Conservation (phyloP, 441 rosid species). For the Croton laevigatus region DNA sequence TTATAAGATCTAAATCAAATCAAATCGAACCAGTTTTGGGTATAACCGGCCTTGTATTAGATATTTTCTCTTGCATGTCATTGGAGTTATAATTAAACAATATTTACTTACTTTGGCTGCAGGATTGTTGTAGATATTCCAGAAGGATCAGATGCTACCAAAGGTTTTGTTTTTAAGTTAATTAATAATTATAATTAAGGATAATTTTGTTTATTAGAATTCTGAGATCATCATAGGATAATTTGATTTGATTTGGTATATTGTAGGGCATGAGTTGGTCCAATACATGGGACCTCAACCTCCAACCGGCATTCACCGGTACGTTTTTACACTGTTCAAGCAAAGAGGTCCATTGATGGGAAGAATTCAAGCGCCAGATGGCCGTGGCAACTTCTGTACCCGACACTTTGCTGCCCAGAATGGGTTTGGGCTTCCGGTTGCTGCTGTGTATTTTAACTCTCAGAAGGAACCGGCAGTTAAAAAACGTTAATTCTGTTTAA, state of each 20-base stretch:
- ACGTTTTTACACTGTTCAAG: conserved; percentile 63
- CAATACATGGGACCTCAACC: conserved; percentile 77
- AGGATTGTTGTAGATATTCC: conserved; percentile 86
- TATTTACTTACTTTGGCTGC: conserved; percentile 13
- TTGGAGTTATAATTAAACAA: too few species aligned
- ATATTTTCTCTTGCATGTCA: too few species aligned
- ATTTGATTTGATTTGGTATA: background rate
- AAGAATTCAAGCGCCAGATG: conserved; percentile 40
- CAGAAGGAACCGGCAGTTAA: conserved; percentile 74
- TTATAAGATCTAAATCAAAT: too few species aligned
- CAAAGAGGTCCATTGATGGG: conserved; percentile 51
- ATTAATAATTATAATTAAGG: background rate
- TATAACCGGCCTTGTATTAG: too few species aligned
- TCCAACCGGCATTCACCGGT: conserved; percentile 86
- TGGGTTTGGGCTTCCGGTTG: conserved; percentile 70
- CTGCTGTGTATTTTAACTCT: conserved; percentile 73
- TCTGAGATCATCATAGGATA: background rate
- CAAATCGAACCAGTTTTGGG: too few species aligned
- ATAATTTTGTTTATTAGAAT: background rate
- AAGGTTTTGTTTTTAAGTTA: conserved; percentile 30
- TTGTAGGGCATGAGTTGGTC: conserved; percentile 62
- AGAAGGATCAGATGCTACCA: conserved; percentile 59
- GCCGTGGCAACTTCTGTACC: conserved; percentile 71
- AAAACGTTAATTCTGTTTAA: conserved; percentile 34
- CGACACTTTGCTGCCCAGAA: conserved; percentile 56